Percentiles rank a stretch among this genome's conserved stretches.
These are phyloP conservation scores for Salvia miltiorrhiza DNA, from an alignment of 257 asterid genomes.

Conservation along the genomic window DNA sequence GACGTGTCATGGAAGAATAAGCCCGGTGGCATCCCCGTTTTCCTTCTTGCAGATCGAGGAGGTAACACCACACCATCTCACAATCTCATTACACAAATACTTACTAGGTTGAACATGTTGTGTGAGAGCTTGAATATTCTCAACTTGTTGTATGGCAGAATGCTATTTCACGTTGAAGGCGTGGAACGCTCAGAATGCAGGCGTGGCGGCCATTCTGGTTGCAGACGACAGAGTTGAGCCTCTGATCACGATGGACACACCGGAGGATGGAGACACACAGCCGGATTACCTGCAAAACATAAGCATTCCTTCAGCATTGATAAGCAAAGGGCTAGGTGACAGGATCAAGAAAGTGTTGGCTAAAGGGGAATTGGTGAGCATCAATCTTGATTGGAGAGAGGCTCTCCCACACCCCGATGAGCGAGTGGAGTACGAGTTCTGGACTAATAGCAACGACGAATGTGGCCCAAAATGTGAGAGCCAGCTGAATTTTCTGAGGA, in stretches of 20 bases:
- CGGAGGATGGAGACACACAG: constrained; percentile 60
- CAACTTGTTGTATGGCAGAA: constrained; percentile 44
- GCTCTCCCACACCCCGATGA: constrained; percentile 98
- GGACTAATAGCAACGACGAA: constrained; percentile 94
- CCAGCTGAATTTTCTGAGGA: constrained; percentile 64
- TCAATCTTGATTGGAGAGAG: constrained; percentile 92
- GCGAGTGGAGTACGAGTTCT: constrained; percentile 87
- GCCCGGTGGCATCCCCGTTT: constrained; percentile 47
- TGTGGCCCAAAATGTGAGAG: constrained; percentile 83
- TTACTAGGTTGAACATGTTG: no score
- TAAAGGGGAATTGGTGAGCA: constrained; percentile 67
- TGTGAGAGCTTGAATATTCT: no score
- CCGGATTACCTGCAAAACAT: constrained; percentile 74
- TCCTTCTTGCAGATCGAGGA: constrained; percentile 56
- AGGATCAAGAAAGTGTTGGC: constrained; percentile 57
- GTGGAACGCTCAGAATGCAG: constrained; percentile 86
- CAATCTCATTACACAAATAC: neutral
- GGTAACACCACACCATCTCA: constrained; percentile 20
- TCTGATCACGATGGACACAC: constrained; percentile 90
- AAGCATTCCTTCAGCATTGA: constrained; percentile 79
- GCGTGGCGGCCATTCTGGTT: constrained; percentile 93
- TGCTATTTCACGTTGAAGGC: constrained; percentile 89
- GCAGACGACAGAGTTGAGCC: constrained; percentile 77
- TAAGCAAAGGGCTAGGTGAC: constrained; percentile 78
- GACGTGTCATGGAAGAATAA: constrained; percentile 37